A percentile compares a stretch with the other conserved stretches of the same genome.
These are phyloP conservation scores for Cinchona pubescens DNA, from an alignment of 257 asterid genomes.

Conservation along the genomic window DNA sequence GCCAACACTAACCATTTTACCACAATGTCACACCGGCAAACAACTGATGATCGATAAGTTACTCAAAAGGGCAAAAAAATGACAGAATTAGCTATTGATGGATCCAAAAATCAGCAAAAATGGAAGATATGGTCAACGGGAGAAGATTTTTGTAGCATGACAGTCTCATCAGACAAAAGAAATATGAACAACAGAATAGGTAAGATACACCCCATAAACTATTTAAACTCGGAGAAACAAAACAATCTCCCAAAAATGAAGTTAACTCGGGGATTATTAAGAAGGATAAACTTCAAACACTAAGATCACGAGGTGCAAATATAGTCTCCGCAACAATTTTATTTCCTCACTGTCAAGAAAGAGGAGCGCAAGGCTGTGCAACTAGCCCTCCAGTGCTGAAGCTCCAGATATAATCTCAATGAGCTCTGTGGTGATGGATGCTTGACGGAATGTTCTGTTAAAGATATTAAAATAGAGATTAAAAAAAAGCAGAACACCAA, in stretches of 20 bases:
- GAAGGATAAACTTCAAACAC: constrained; percentile 14
- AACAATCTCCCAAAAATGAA: constrained; percentile 18
- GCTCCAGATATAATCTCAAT: constrained; percentile 96
- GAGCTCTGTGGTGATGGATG: constrained; percentile 88
- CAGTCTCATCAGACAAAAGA: background rate
- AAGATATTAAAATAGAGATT: background rate
- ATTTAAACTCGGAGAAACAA: background rate
- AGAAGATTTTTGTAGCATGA: background rate
- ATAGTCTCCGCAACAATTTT: constrained; percentile 25
- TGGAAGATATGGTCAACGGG: background rate
- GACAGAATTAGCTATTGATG: background rate
- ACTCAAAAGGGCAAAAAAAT: background rate
- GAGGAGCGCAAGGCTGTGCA: constrained; percentile 11
- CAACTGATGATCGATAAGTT: background rate
- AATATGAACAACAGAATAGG: background rate
- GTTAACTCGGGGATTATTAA: constrained; percentile 30
- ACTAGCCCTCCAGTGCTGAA: constrained; percentile 70
- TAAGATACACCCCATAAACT: background rate
- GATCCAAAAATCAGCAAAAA: background rate
- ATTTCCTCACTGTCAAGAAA: constrained; percentile 48
- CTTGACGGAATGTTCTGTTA: constrained; percentile 94
- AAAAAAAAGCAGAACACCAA: background rate
- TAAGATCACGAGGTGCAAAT: constrained; percentile 23
- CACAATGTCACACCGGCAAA: background rate
- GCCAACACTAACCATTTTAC: background rate